Conservation (phyloP, 2,329 filamentous ascomycete genomes). For the Onygenales sp. region DNA sequence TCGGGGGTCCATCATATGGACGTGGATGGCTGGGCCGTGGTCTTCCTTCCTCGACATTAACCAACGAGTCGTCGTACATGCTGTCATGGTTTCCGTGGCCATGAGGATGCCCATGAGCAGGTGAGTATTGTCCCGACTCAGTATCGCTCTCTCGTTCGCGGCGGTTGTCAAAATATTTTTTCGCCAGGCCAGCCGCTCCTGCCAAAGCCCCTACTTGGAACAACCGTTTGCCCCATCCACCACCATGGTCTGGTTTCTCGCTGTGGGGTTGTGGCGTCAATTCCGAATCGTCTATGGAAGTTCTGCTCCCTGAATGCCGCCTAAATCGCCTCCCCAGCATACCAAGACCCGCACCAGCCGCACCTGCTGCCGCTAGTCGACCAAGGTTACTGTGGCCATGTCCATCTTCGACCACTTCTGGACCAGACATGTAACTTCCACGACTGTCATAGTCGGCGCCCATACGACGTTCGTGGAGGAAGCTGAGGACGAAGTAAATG, state of each 20-base stretch:
- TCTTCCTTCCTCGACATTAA: constrained; percentile 43
- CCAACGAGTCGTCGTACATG: constrained; percentile 31
- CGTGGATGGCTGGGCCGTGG: constrained; percentile 31
- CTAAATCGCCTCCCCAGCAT: constrained; percentile 33
- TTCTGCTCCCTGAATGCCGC: constrained; percentile 33
- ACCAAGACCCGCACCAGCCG: constrained; percentile 49
- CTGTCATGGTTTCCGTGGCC: constrained; percentile 40
- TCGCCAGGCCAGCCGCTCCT: constrained; percentile 54
- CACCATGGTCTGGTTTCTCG: constrained; percentile 49
- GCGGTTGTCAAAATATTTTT: constrained; percentile 48
- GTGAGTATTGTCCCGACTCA: constrained; percentile 43
- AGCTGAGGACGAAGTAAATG: constrained; percentile 71
- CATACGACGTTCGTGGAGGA: constrained; percentile 50
- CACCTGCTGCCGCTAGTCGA: constrained; percentile 44
- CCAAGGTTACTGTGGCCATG: constrained; percentile 35
- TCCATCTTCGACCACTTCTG: constrained; percentile 41
- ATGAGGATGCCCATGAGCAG: constrained; percentile 41
- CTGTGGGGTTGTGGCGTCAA: constrained; percentile 51
- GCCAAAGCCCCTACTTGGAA: constrained; percentile 52
- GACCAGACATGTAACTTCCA: constrained; percentile 46
- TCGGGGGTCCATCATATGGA: constrained; percentile 22
- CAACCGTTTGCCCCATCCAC: constrained; percentile 50
- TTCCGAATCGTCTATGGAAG: constrained; percentile 31
- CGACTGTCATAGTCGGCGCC: constrained; percentile 49
- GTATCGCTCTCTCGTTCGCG: constrained; percentile 45